Percentiles rank a stretch among this genome's conserved stretches.
phyloP scores from a whole-genome alignment of 495 filamentous ascomycete species.

The Aspergillus diversus region DNA sequence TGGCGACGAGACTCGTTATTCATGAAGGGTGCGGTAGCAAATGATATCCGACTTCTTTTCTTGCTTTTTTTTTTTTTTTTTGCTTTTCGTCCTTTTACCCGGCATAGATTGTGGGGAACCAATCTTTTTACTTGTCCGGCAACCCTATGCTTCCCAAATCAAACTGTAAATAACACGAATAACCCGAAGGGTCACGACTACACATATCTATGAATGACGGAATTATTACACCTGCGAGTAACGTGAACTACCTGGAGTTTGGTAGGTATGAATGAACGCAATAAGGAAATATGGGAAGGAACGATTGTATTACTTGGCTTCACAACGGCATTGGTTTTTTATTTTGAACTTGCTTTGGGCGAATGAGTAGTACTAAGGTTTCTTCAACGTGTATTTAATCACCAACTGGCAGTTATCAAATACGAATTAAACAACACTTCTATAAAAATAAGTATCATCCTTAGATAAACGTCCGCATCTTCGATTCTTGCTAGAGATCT shows the following conservation, averaged over 20 bases:
- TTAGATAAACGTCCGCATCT: no score
- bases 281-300: conserved; percentile 1
- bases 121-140: background rate
- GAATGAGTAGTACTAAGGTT: background rate
- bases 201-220: conserved; percentile 7
- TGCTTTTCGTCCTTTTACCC: background rate
- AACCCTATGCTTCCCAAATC: background rate
- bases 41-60: background rate
- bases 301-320: background rate
- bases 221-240: background rate
- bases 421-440: no score
- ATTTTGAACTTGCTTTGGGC: background rate
- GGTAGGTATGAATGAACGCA: conserved; percentile 6
- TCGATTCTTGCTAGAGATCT: no score
- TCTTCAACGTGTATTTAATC: background rate
- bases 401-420: background rate
- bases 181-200: background rate
- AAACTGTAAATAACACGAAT: conserved; percentile 11
- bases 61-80: conserved; percentile 13
- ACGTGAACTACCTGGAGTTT: background rate
- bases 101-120: background rate
- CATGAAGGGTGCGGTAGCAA: conserved; percentile 17
- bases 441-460: no score
- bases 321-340: background rate
- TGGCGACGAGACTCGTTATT: conserved; percentile 36